Percentiles rank a stretch among this genome's conserved stretches.
These are phyloP conservation scores for Sclerotiophoma versabilis DNA, from an alignment of 2,329 filamentous ascomycete genomes.

Conservation along the genomic window DNA sequence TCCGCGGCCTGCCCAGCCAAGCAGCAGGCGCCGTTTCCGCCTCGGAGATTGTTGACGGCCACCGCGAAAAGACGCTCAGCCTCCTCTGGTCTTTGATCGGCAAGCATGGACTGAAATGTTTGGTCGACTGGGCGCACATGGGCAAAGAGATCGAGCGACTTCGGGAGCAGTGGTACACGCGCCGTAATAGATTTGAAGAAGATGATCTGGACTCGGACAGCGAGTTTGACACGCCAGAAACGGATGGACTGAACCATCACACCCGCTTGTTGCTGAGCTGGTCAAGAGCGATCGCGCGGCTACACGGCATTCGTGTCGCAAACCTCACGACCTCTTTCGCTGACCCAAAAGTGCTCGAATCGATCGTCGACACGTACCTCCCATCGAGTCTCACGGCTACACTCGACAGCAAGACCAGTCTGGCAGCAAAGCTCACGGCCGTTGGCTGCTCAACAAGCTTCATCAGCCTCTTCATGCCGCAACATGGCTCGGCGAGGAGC, in stretches of 20 bases:
- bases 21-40: conserved; percentile 57
- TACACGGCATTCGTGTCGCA: conserved; percentile 55
- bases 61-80: conserved; percentile 68
- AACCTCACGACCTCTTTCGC: conserved; percentile 68
- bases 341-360: conserved; percentile 60
- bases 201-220: conserved; percentile 44
- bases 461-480: conserved; percentile 52
- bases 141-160: conserved; percentile 60
- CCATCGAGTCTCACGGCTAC: conserved; percentile 25
- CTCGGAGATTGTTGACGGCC: conserved; percentile 68
- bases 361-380: conserved; percentile 65
- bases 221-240: conserved; percentile 25
- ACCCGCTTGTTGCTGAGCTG: conserved; percentile 61
- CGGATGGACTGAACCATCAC: conserved; percentile 43
- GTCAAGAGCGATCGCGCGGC: conserved; percentile 60
- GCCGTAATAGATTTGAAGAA: conserved; percentile 39
- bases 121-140: conserved; percentile 65
- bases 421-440: conserved; percentile 49
- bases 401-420: conserved; percentile 13
- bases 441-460: conserved; percentile 56
- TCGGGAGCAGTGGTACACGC: conserved; percentile 38
- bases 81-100: conserved; percentile 67
- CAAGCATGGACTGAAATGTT: conserved; percentile 60
- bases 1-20: conserved; percentile 51
- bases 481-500: conserved; percentile 33